Percentiles rank a stretch among this genome's conserved stretches.
Conservation (phyloP, 2,329 filamentous ascomycete species). For the Trematosphaeria pertusa region DNA sequence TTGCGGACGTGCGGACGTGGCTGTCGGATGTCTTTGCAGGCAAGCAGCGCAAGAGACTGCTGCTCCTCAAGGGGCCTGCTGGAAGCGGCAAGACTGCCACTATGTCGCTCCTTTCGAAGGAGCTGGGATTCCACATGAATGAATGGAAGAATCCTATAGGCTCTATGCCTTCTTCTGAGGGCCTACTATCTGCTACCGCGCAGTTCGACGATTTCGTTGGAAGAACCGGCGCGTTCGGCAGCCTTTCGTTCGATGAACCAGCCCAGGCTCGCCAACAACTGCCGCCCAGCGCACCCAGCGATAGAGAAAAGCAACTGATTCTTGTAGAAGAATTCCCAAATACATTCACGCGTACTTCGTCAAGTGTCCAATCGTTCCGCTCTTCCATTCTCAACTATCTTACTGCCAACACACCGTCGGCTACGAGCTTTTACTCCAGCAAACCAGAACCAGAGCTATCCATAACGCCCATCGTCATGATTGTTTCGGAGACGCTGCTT, state of each 20-base stretch:
- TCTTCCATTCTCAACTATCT: constrained; percentile 78
- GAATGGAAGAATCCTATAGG: constrained; percentile 89
- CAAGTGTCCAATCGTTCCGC: constrained; percentile 64
- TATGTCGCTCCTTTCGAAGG: constrained; percentile 75
- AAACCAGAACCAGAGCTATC: constrained; percentile 28
- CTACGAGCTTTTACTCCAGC: constrained; percentile 52
- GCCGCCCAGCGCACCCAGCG: constrained; percentile 16
- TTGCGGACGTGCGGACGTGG: constrained; percentile 84
- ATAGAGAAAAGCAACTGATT: constrained; percentile 49
- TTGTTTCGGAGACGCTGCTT: constrained; percentile 89
- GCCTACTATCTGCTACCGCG: constrained; percentile 72
- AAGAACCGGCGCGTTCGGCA: constrained; percentile 79
- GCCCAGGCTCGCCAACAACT: constrained; percentile 17
- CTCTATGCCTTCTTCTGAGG: constrained; percentile 64
- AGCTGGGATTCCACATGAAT: constrained; percentile 77
- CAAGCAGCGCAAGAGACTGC: constrained; percentile 67
- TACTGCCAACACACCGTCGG: constrained; percentile 67
- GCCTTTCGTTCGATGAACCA: constrained; percentile 61
- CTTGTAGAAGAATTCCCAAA: constrained; percentile 60
- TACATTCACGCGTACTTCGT: constrained; percentile 55
- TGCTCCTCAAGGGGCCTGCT: constrained; percentile 88
- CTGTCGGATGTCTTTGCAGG: constrained; percentile 76
- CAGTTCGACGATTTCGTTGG: constrained; percentile 94
- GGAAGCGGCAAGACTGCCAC: constrained; percentile 95
- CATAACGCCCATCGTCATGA: constrained; percentile 75